Evolutionary conservation across 2,329 filamentous ascomycete species (phyloP), one percentile per base, ranked within the genome.

Genomic region (Aschersonia sp.): DNA sequence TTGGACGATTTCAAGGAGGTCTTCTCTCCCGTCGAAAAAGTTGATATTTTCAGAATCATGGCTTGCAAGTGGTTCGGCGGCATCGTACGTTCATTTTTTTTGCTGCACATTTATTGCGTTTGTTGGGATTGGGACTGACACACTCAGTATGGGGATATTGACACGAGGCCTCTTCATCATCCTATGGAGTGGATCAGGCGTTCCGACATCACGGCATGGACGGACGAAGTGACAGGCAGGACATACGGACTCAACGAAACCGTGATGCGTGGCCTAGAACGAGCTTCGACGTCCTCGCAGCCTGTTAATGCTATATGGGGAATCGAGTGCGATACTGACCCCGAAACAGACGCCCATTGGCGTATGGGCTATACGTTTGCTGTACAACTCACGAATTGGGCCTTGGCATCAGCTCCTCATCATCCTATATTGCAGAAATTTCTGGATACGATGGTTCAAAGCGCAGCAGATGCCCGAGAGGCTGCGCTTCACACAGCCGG

Each of bases 311-410:
- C 47, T 4, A 45, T 48, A 4, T 48, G 47, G 47, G 47, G 47
- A 6, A 48, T 48, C n/a, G 43, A 48, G 41, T 47, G 32, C 9
- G 44, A 32, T 38, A 48, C 46, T 5, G 53, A 55, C 46, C 53
- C 54, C 2, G 35, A 50, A 31, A 48, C 53, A 28, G 51, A 54
- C 40, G 29, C 49, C 5, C 51, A 55, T 43, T 56, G 54, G 54
- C 53, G 54, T 4, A 54, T 55, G 48, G 54, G 54, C 32, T 56
- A 56, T 44, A 50, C 53, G 6, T 56, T 52, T 46, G 52, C 54
- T 9, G 40, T 56, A 12, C 54, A 56, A 20, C 31, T 56, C 29
- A 56, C 54, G 10, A 54, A 56, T 31, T 56, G 54, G 54, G 54
- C 54, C 9, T 44, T 56, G 45, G 54, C 54, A 4, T 54, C 53